Base-by-base conservation (phyloP, 1,284 basidiomycete genomes). In the Tremellales sp. region DNA sequence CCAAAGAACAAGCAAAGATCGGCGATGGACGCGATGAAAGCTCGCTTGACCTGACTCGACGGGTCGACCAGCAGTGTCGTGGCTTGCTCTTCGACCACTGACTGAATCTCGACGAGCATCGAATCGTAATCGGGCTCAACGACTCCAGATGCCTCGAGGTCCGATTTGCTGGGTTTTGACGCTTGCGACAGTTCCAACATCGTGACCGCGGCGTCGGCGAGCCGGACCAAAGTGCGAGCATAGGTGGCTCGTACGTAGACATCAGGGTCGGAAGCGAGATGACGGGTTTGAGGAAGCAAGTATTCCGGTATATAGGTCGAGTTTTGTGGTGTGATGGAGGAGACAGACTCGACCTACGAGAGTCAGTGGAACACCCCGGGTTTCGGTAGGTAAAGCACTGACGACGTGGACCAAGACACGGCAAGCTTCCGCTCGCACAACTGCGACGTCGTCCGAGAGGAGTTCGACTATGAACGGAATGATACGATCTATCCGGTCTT, bases 401-500 rank as follows among this genome's bases (percentile, higher is more conserved):
- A 93, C 89, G 33, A 89, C 81, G 75, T 92, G 87, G 57, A 92
- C 83, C 42, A 96, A 75, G 0, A 86, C 87, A 43, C 89, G 79
- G 50, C 96, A 71, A 0, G 89, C 86, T 1, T 85, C 84, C 1
- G 83, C 80, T 21, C 93, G 83, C 0, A 98, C 92, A 8, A 82
- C 75, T 0, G 89, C 82, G 1, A 82, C 81, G 17, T 91, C 88
- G 60, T 98, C 92, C 51, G 88, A 84, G 19, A 97, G 74, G 11
- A 97, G 78, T 39, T 92, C 87, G 4, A 97, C 84, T 23, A 96
- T 81, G 61, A 90, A 97, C 0, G 96, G 96, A 2, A 97, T 78
- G 73, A 97, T 84, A 3, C 93, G 84, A 68, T 99, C 96, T 41
- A 98, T 77, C 67, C 94, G 94, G 13, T 91, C 90, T 70, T 97